A percentile compares a stretch with the other conserved stretches of the same genome.
Conservation (phyloP, 257 asterid genomes). For the Solanum chilense region DNA sequence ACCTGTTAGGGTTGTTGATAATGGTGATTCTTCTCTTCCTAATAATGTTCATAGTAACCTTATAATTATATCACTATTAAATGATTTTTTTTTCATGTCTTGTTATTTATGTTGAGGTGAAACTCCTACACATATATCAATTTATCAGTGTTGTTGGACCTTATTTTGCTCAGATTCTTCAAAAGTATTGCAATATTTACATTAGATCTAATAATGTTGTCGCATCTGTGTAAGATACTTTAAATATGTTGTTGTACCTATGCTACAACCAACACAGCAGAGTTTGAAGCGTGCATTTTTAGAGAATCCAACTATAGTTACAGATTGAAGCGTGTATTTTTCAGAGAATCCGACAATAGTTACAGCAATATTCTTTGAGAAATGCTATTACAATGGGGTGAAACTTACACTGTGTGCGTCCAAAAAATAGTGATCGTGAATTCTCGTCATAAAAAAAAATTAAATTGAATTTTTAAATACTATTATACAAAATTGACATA, state of each 20-base stretch:
- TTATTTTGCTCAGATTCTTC: not conserved
- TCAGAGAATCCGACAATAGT: not conserved
- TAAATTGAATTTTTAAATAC: no score
- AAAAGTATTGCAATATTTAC: not conserved
- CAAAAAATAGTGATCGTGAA: no score
- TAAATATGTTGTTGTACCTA: not conserved
- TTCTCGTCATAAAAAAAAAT: not conserved
- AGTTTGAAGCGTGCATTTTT: not conserved
- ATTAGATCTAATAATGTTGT: not conserved
- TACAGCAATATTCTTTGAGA: no score
- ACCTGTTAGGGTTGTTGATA: conserved; percentile 1
- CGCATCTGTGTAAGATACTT: not conserved
- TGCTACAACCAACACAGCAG: not conserved
- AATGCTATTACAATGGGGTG: not conserved
- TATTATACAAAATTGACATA: not conserved
- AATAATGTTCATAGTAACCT: no score
- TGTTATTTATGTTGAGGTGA: no score
- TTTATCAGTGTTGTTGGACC: no score
- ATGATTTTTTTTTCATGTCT: not conserved
- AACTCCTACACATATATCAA: no score
- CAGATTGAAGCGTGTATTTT: no score
- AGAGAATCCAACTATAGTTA: not conserved
- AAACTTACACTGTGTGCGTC: accelerated
- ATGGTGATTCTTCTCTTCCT: conserved; percentile 14
- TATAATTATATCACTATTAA: not conserved